These are phyloP conservation scores for Chalciporus sp. DNA, from an alignment of 1,284 basidiomycete genomes.

Conservation along the genomic window DNA sequence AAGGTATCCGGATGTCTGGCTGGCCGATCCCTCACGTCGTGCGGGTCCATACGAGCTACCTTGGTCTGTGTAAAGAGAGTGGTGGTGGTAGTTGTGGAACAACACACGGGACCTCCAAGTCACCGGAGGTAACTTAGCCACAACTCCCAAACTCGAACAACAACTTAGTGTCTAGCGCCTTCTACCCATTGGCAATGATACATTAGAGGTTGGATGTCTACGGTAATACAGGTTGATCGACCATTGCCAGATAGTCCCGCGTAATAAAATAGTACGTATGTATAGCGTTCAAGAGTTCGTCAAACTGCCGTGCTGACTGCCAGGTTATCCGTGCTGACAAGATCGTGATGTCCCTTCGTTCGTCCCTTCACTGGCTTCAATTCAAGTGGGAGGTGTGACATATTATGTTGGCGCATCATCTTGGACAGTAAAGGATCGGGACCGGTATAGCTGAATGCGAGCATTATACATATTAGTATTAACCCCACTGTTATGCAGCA, in stretches of 20 bases:
- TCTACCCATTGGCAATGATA: not conserved
- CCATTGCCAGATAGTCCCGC: slow-evolving; percentile 10
- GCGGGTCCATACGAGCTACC: slow-evolving; percentile 26
- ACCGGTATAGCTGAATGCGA: slow-evolving; percentile 51
- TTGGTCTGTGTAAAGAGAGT: slow-evolving; percentile 1
- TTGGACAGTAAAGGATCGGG: slow-evolving; percentile 44
- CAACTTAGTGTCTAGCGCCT: not conserved
- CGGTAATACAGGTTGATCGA: slow-evolving; percentile 9
- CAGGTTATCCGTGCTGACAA: not conserved
- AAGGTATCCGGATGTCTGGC: slow-evolving; percentile 16
- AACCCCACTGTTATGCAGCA: slow-evolving; percentile 49
- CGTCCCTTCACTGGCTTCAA: slow-evolving; percentile 10
- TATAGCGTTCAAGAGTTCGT: slow-evolving; percentile 3
- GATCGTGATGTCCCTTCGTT: slow-evolving; percentile 4
- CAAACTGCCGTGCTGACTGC: slow-evolving; percentile 3
- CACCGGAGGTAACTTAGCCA: too few relatives aligned
- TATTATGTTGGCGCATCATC: slow-evolving; percentile 22
- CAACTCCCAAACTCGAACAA: not conserved
- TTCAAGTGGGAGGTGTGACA: slow-evolving; percentile 13
- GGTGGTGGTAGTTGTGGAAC: not conserved
- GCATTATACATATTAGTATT: slow-evolving; percentile 39
- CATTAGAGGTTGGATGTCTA: not conserved
- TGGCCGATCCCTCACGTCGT: slow-evolving; percentile 5
- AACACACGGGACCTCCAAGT: not conserved
- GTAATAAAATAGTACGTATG: slow-evolving; percentile 5